Evolutionary conservation across 2,329 filamentous ascomycete species (phyloP), one percentile per base, ranked within the genome.

Genomic region (Alternaria sp.): DNA sequence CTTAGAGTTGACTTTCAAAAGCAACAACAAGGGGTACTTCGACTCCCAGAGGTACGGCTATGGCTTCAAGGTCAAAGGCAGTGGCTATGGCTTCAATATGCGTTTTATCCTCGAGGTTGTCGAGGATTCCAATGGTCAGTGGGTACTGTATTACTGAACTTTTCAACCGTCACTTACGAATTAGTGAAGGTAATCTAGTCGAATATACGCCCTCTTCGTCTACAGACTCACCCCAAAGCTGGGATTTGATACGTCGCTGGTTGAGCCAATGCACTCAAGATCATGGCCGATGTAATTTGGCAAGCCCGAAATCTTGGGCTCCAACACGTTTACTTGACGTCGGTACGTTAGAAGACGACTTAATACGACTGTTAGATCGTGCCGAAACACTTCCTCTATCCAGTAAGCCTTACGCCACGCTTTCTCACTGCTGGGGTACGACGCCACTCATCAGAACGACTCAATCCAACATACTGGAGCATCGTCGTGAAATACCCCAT

Each of bases 371-470:
- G 11, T 1, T 50, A 40, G 25, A 56, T 43, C 25, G 54, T 18
- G 10, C 32, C 1, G 18, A 56, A 34, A 56, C 20, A 3, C 5
- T 4, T 14, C 8, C 5, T 2, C 8, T 20, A 12, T 36, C 28
- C 3, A 45, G 25, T 1, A 18, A 43, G 28, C n/a, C 45, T 16
- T 58, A 58, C n/a, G 1, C 49, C 53, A 58, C 30, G 1, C 49
- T 58, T 9, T 53, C 48, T 12, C 43, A 58, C 20, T 48, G 56
- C 14, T 58, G 49, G 56, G 41, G 55, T n/a, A 30, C 0, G 10
- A 8, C 9, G 9, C 6, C 2, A 12, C 4, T 51, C 0, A 22
- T 30, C 11, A 18, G 1, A 18, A 41, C 45, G 8, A 56, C 22
- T 2, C 9, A 1, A 2, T 0, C 0, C 2, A 48, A 41, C n/a